Evolutionary conservation across 495 filamentous ascomycete genomes (phyloP).

Genomic region (Melanomma pulvis-pyrius): DNA sequence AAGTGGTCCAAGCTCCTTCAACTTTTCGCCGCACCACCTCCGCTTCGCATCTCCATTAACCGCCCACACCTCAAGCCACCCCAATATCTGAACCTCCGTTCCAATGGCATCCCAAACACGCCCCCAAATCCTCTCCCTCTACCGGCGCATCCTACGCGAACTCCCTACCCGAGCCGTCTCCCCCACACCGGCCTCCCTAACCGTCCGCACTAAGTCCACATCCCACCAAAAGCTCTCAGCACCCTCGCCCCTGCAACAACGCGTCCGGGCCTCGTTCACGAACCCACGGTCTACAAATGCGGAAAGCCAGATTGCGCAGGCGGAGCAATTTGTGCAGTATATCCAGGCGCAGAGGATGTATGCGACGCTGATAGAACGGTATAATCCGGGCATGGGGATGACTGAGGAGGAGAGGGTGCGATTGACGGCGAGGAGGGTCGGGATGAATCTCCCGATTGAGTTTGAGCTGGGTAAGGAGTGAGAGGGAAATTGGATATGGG

Average conservation of each 20-base stretch:
- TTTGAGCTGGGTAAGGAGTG: constrained; percentile 7
- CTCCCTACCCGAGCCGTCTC: constrained; percentile 65
- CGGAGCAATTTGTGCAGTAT: constrained; percentile 77
- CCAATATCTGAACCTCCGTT: background rate
- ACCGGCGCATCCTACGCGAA: constrained; percentile 88
- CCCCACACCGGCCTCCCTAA: constrained; percentile 44
- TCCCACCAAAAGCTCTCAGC: constrained; percentile 50
- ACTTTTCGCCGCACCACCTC: constrained; percentile 35
- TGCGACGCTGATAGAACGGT: constrained; percentile 76
- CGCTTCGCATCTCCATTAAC: background rate
- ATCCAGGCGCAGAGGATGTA: constrained; percentile 82
- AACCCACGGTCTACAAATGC: constrained; percentile 19
- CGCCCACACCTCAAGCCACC: background rate
- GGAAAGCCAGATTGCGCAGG: constrained; percentile 49
- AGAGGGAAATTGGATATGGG: background rate
- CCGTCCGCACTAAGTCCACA: constrained; percentile 11
- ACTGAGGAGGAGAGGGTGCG: constrained; percentile 82
- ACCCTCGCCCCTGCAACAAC: constrained; percentile 52
- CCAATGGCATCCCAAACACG: constrained; percentile 28
- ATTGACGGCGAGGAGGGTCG: constrained; percentile 83
- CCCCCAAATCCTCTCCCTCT: constrained; percentile 69
- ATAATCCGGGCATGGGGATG: constrained; percentile 87
- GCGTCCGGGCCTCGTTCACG: constrained; percentile 52
- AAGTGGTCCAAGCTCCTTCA: constrained; percentile 26
- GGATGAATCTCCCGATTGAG: constrained; percentile 75